Evolutionary conservation across 495 filamentous ascomycete genomes (phyloP), one percentile per base, ranked within the genome.

Genomic region (Hypoxylon perforatum): DNA sequence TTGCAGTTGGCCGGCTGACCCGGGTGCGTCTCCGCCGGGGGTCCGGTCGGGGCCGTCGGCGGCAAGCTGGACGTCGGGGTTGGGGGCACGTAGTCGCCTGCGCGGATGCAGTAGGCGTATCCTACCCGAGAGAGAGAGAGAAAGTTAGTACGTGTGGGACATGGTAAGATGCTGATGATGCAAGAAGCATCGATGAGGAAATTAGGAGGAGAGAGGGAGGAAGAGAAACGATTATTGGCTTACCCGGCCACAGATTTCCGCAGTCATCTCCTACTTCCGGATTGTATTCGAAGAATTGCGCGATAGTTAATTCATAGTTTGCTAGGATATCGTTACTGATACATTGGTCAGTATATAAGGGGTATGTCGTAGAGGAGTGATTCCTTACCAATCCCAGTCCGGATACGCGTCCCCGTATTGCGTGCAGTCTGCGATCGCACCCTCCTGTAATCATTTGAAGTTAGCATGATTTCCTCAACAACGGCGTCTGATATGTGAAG

Each of bases 1-100:
- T 56, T 57, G 47, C 67, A 70, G 35, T 70, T 57, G 35, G 35
- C 35, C 9, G 35, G 35, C 35, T 38, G 35, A 2, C 35, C 35
- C 3, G 14, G 4, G 1, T 41, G 33, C 9, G 35, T 38, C 9
- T 3, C 2, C 52, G 5, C 17, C 3, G 15, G n/a, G 7, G 52
- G 23, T 38, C 15, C 11, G 8, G 52, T 44, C 28, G 52, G 48
- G 5, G 23, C 22, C 19, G 48, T 22, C 48, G 48, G 19, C 47
- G 38, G 38, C 12, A 5, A 36, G 55, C 3, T 38, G 35, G 9
- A 38, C 35, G 35, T 38, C 3, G 35, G 35, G 3, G 35, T 38
- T n/a, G 35, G 35, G 30, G 30, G 30, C 5, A 35, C 35, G 35
- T 38, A 3, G 35, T 38, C 35, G 3, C 35, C 3, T 38, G 3